Base-by-base conservation (phyloP, 2,329 filamentous ascomycete genomes). In the Mariannaea elegans region DNA sequence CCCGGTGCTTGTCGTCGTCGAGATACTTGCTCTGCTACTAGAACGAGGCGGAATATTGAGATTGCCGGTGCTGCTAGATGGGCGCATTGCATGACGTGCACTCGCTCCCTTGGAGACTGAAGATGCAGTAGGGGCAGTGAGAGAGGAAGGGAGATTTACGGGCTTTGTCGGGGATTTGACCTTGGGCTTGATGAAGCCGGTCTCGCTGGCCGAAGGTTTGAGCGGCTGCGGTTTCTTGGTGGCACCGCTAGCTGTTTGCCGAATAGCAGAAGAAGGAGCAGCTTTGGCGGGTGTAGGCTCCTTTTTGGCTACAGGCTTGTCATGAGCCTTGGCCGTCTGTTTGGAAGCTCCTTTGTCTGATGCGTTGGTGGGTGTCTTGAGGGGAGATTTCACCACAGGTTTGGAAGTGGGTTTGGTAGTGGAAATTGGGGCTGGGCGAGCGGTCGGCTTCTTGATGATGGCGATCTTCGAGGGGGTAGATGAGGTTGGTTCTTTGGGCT, bases 91-190 rank as follows among this genome's bases (percentile, higher is more conserved):
- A 32, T 69, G 68, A 7, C 69, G 67, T 5, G 72, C 56, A 13
- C 65, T 56, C n/a, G 65, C 65, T 21, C 65, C 80, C 74, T 89
- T 92, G 13, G 87, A 88, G 14, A 84, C 85, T 1, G 87, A 93
- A 1, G 90, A 83, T 21, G 90, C 85, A 3, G 90, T 93, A 29
- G 88, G 90, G 6, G 89, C 87, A 21, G 83, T 90, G 27, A 93
- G 79, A 57, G 89, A 88, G 9, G 89, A 80, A 8, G 90, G 87
- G 1, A 93, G 79, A 56, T 85, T 86, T 50, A 88, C 80, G 9
- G 90, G 89, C 55, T 87, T 85, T 2, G 90, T 93, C 2, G 88
- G 88, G 10, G 90, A 92, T 74, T 87, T 88, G 38, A 82, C 77
- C 72, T 87, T 89, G 8, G 86, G 84, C 70, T 88, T 89, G 24